phyloP scores from a whole-genome alignment of 371 early-diverging fungal genomes.

The Dentiscutata heterogama region DNA sequence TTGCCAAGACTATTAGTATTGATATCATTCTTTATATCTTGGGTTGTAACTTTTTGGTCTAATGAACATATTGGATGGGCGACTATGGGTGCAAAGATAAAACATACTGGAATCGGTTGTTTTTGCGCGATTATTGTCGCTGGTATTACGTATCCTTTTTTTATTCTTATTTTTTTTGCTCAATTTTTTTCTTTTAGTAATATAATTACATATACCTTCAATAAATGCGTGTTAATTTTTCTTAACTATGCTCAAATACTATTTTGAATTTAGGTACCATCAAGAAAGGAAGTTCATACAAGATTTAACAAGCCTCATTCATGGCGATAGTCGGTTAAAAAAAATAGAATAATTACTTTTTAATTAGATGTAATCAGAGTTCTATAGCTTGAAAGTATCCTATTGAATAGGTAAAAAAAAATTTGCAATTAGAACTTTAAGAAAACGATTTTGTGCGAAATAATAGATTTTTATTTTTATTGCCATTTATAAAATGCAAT shows the following conservation, averaged over 20 bases:
- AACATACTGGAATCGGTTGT: conserved; percentile 69
- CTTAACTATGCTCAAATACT: background rate
- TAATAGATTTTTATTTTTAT: too few relatives aligned
- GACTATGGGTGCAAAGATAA: conserved; percentile 60
- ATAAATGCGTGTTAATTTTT: background rate
- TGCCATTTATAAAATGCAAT: too few relatives aligned
- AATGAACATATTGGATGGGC: conserved; percentile 69
- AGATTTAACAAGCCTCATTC: conserved; percentile 20
- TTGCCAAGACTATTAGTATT: conserved; percentile 50
- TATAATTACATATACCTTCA: background rate
- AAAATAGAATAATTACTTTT: conserved; percentile 11
- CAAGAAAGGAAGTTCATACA: conserved; percentile 30
- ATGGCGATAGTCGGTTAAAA: conserved; percentile 41
- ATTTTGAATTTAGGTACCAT: background rate
- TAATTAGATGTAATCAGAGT: background rate
- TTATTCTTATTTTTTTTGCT: background rate
- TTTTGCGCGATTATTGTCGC: conserved; percentile 55
- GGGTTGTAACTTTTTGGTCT: conserved; percentile 68
- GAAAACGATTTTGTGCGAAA: too few relatives aligned
- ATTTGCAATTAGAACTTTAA: too few relatives aligned
- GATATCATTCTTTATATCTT: conserved; percentile 62
- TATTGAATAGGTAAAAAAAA: too few relatives aligned
- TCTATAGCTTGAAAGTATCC: too few relatives aligned
- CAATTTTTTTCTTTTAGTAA: background rate
- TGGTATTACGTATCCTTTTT: conserved; percentile 56